These are phyloP conservation scores for Citrus unshiu DNA, from an alignment of 345 rosid genomes.

Conservation along the genomic window DNA sequence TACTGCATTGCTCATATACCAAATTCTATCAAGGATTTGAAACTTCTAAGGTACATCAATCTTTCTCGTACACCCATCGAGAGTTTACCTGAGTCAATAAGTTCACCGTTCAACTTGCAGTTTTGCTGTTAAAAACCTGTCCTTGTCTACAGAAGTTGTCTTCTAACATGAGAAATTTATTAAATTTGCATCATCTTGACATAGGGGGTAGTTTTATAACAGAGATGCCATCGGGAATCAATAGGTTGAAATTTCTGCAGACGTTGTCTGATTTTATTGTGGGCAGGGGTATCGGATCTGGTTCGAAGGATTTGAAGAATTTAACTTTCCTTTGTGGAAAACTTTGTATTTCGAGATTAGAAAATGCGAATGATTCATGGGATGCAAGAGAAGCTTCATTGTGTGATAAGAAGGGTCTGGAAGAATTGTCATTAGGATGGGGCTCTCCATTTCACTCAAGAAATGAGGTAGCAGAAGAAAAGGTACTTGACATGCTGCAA, in stretches of 20 bases:
- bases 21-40: neutral
- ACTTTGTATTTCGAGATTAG: slow-evolving; percentile 17
- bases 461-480: neutral
- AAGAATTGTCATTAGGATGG: neutral
- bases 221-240: slow-evolving; percentile 20
- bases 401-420: neutral
- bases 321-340: slow-evolving; percentile 20
- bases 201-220: neutral
- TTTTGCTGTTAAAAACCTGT: slow-evolving; percentile 18
- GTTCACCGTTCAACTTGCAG: neutral
- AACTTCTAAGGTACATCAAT: neutral
- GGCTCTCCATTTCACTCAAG: neutral
- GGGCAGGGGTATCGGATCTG: slow-evolving; percentile 4
- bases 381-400: neutral
- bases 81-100: neutral
- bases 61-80: neutral
- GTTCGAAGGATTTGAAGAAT: slow-evolving; percentile 17
- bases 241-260: slow-evolving; percentile 11
- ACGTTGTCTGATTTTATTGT: slow-evolving; percentile 18
- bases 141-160: slow-evolving; percentile 13
- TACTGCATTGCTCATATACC: slow-evolving; percentile 9
- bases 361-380: neutral
- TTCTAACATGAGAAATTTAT: slow-evolving; percentile 1
- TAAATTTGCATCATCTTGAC: slow-evolving; percentile 21
- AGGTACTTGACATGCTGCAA: neutral